Percentiles rank a stretch among this genome's conserved stretches.
Evolutionary conservation across 2,329 filamentous ascomycete genomes (phyloP).

Genomic region (Colletotrichum gigasporum): DNA sequence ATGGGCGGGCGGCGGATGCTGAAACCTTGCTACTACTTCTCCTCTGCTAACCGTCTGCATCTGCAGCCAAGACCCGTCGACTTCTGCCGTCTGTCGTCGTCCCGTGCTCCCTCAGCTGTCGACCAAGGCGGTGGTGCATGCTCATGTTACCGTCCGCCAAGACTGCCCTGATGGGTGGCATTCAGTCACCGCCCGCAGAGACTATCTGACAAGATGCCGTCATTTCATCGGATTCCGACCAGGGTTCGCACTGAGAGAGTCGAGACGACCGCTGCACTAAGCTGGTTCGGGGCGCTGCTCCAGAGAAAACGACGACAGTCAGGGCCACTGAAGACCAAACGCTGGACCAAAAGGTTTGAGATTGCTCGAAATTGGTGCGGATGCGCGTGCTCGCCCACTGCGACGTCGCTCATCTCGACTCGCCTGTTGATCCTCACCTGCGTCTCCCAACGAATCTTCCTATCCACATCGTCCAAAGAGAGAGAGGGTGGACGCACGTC

Average conservation of each 20-base stretch:
- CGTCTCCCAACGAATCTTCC: not conserved
- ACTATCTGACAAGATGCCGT: slow-evolving; percentile 23
- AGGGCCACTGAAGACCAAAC: slow-evolving; percentile 2
- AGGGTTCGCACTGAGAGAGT: not conserved
- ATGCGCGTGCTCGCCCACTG: slow-evolving; percentile 9
- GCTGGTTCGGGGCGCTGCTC: not conserved
- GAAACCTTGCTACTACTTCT: slow-evolving; percentile 25
- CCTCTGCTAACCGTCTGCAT: slow-evolving; percentile 7
- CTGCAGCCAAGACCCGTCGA: slow-evolving; percentile 15
- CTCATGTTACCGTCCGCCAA: not conserved
- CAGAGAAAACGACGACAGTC: slow-evolving; percentile 5
- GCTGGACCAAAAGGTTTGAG: slow-evolving; percentile 10
- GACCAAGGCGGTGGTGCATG: not conserved
- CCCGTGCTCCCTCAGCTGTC: not conserved
- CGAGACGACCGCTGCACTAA: not conserved
- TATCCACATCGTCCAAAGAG: slow-evolving; percentile 18
- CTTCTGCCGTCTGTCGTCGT: not conserved
- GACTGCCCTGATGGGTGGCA: slow-evolving; percentile 1
- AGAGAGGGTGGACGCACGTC: not conserved
- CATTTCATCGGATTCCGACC: slow-evolving; percentile 11
- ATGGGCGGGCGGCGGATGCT: slow-evolving; percentile 21
- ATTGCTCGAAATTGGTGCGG: slow-evolving; percentile 29
- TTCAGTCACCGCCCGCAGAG: not conserved
- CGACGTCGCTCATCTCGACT: slow-evolving; percentile 28
- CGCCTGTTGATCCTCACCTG: slow-evolving; percentile 28